Evolutionary conservation across 2,329 filamentous ascomycete genomes (phyloP).

Genomic region (Dactylonectria estremocensis): DNA sequence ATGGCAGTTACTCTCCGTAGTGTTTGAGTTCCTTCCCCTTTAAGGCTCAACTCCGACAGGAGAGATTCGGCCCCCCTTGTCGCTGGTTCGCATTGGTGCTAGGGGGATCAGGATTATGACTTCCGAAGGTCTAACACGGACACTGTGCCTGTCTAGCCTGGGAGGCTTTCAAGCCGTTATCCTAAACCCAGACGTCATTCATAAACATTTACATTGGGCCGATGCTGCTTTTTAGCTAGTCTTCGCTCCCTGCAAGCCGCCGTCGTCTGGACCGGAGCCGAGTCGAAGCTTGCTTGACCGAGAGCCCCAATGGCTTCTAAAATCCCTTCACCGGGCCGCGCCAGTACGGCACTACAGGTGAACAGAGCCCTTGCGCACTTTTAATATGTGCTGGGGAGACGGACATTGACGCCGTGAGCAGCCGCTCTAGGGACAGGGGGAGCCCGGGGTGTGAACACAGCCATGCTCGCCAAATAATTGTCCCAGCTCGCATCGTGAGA

Average conservation of each 20-base stretch:
- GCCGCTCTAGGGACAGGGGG: conserved; percentile 30
- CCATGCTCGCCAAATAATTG: conserved; percentile 7
- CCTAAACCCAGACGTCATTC: not conserved
- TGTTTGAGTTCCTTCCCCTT: conserved; percentile 15
- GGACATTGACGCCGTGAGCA: conserved; percentile 30
- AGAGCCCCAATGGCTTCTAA: conserved; percentile 7
- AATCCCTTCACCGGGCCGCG: conserved; percentile 19
- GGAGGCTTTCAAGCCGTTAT: not conserved
- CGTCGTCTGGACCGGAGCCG: not conserved
- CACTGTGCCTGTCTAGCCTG: not conserved
- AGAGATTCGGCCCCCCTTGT: conserved; percentile 15
- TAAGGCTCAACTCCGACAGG: conserved; percentile 19
- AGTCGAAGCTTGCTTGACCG: conserved; percentile 1
- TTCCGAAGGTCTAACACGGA: not conserved
- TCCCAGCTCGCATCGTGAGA: not conserved
- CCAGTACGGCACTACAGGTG: conserved; percentile 5
- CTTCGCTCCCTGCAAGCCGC: not conserved
- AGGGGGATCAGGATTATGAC: not conserved
- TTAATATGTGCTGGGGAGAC: conserved; percentile 23
- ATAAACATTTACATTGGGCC: not conserved
- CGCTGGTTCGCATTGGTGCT: not conserved
- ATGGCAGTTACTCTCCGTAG: conserved; percentile 2
- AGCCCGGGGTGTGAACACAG: conserved; percentile 13
- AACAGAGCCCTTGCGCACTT: conserved; percentile 2
- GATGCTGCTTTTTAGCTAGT: not conserved